Base-by-base conservation (phyloP, 176 grass and related monocot species). In the Avena sativa region DNA sequence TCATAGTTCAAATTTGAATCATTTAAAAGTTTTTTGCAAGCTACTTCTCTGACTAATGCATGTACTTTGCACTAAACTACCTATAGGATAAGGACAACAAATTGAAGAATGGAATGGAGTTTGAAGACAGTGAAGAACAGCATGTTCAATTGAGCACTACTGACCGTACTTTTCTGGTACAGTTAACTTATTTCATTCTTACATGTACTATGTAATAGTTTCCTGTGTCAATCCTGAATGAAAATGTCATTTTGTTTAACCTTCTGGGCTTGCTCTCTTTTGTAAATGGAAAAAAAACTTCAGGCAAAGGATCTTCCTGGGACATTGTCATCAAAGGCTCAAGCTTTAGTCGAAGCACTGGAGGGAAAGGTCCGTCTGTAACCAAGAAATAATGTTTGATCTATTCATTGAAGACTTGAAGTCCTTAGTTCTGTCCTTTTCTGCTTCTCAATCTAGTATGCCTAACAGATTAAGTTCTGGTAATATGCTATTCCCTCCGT, bases 261-360 rank as follows among this genome's bases (percentile, higher is more conserved):
- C 68, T 90, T 65, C 20, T 58, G 50, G 30, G 25, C n/a, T 79
- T 89, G 16, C 21, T 76, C 17, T 51, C 23, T 53, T 15, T 34
- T 83, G n/a, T 63, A 16, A 57, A 20, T 57, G 55, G 16, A 57
- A 57, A 86, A 86, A 80, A 77, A 91, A 74, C 21, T 74, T 78
- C 84, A 98, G 96, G 96, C 85, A 38, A 98, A 95, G 82, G 87
- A 87, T 86, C 90, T 98, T 84, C 86, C 96, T 79, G 88, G 81
- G 69, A 38, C 76, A 73, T 70, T 95, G 75, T 92, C 88, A 88
- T 65, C 71, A 17, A 98, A 92, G 89, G 84, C 90, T 74, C 93
- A 95, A 90, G 76, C 79, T 86, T 79, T 94, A 72, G 89, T 89
- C 6, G 96, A 95, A 91, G 86, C 90, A 61, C 82, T 98, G 63